Conservation (phyloP, 495 filamentous ascomycete species). For the Penicillium manginii region DNA sequence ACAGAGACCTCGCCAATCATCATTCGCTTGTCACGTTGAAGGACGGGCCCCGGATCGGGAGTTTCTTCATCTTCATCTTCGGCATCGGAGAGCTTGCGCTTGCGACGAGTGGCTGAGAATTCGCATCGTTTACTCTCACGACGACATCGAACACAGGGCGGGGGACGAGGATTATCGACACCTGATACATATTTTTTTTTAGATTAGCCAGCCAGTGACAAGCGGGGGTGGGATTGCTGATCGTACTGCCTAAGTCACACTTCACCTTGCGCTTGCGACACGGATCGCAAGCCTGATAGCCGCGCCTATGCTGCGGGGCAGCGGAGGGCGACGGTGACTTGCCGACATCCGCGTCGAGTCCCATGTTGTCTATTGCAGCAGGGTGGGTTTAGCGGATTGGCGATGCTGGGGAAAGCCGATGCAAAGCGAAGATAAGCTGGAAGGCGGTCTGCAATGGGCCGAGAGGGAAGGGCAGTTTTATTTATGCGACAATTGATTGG, state of each 20-base stretch:
- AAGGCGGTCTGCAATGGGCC: slow-evolving; percentile 40
- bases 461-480: slow-evolving; percentile 7
- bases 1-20: slow-evolving; percentile 47
- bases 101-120: slow-evolving; percentile 94
- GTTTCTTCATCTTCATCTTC: slow-evolving; percentile 45
- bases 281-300: slow-evolving; percentile 88
- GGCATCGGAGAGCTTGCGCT: slow-evolving; percentile 76
- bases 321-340: slow-evolving; percentile 42
- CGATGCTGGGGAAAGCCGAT: slow-evolving; percentile 44
- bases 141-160: slow-evolving; percentile 91
- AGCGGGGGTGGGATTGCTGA: slow-evolving; percentile 11
- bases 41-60: slow-evolving; percentile 36
- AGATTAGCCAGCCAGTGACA: slow-evolving; percentile 17
- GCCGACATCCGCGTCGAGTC: slow-evolving; percentile 27
- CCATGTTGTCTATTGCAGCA: slow-evolving; percentile 23
- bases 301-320: slow-evolving; percentile 65
- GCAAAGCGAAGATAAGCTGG: slow-evolving; percentile 51
- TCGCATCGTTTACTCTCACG: slow-evolving; percentile 93
- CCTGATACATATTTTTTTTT: slow-evolving; percentile 29
- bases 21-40: slow-evolving; percentile 57
- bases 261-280: slow-evolving; percentile 91
- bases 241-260: slow-evolving; percentile 80
- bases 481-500: slow-evolving; percentile 30
- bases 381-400: slow-evolving; percentile 21
- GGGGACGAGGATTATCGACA: slow-evolving; percentile 91